phyloP scores from a whole-genome alignment of 352 stramenopile genomes.

The Phytopythium cucurbitacearum region DNA sequence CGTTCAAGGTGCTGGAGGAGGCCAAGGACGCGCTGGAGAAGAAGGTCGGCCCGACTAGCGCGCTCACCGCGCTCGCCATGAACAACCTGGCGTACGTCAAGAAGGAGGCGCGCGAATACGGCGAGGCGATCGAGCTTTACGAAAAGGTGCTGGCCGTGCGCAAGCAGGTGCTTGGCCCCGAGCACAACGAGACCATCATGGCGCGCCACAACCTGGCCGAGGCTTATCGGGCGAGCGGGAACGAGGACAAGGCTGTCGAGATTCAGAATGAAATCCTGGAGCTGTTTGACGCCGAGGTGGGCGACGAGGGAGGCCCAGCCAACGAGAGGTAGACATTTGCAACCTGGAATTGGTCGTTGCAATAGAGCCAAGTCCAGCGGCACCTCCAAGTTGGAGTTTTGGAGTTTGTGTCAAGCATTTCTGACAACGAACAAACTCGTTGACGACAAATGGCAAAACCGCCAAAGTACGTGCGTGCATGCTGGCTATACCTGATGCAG shows the following conservation, averaged over 20 bases:
- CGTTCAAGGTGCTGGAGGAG: conserved; percentile 53
- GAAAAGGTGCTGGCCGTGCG: conserved; percentile 61
- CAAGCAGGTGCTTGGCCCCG: conserved; percentile 46
- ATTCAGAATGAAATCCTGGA: conserved; percentile 83
- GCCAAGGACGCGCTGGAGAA: conserved; percentile 55
- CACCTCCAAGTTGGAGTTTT: no score
- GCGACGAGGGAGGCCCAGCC: conserved; percentile 9
- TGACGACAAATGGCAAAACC: no score
- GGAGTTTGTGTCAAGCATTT: no score
- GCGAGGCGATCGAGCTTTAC: conserved; percentile 64
- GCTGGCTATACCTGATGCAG: no score
- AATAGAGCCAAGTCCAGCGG: conserved; percentile 8
- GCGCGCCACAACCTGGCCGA: conserved; percentile 79
- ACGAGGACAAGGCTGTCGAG: conserved; percentile 69
- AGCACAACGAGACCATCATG: conserved; percentile 83
- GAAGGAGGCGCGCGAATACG: conserved; percentile 72
- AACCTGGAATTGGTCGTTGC: conserved; percentile 7
- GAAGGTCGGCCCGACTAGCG: conserved; percentile 49
- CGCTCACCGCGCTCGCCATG: conserved; percentile 71
- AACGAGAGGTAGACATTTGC: conserved; percentile 15
- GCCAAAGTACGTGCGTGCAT: no score
- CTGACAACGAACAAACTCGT: no score
- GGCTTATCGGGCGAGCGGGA: conserved; percentile 65
- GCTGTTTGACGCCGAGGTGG: conserved; percentile 52
- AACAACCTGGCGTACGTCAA: conserved; percentile 81